A percentile compares a stretch with the other conserved stretches of the same genome.
phyloP scores from a whole-genome alignment of 495 filamentous ascomycete species.

The Trichoderma orchidacearum region DNA sequence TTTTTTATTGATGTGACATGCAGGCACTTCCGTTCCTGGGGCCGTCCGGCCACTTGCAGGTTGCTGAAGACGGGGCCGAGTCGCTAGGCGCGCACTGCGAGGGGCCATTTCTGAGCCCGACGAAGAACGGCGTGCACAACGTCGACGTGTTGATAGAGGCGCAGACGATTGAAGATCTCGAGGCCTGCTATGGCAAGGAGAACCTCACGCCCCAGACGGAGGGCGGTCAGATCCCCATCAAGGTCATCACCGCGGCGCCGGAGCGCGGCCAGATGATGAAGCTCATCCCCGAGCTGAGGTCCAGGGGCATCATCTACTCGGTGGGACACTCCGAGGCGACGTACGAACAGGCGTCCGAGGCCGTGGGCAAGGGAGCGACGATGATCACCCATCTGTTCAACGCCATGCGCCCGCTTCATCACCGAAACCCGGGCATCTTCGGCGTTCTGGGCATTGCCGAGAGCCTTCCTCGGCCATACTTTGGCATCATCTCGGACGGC shows the following conservation, averaged over 20 bases:
- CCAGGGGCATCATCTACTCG: conserved; percentile 51
- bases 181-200: conserved; percentile 51
- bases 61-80: conserved; percentile 52
- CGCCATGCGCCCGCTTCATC: conserved; percentile 74
- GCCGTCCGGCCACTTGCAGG: conserved; percentile 42
- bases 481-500: conserved; percentile 53
- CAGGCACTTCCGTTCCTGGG: conserved; percentile 60
- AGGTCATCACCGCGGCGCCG: conserved; percentile 69
- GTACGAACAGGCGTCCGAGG: conserved; percentile 55
- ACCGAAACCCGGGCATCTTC: conserved; percentile 75
- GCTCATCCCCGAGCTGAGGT: conserved; percentile 45
- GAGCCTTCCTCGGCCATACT: conserved; percentile 37
- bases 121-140: conserved; percentile 64
- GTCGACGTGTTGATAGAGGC: conserved; percentile 44
- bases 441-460: conserved; percentile 48
- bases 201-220: conserved; percentile 34
- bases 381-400: conserved; percentile 91
- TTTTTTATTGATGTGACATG: neutral
- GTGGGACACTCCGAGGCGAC: conserved; percentile 76
- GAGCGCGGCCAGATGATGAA: conserved; percentile 52
- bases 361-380: conserved; percentile 54
- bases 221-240: conserved; percentile 32
- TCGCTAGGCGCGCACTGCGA: conserved; percentile 76
- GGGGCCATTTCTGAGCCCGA: conserved; percentile 64
- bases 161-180: conserved; percentile 40